phyloP scores from a whole-genome alignment of 1,284 basidiomycete genomes.

The Athelia sp. region DNA sequence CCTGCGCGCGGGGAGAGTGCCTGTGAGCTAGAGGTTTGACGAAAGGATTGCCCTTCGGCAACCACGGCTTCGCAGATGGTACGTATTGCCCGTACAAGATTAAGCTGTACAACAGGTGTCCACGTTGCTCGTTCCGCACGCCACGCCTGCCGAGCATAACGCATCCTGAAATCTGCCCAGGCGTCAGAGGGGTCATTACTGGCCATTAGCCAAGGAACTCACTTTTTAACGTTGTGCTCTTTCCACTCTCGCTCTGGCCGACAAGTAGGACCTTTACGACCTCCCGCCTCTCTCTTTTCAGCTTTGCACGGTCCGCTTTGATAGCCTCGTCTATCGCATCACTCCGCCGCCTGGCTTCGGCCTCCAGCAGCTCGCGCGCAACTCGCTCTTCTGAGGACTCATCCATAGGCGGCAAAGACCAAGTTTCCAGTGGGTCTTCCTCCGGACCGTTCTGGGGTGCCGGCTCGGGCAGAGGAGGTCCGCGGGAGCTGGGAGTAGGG shows the following conservation, averaged over 20 bases:
- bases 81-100: constrained; percentile 56
- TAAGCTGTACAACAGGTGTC: constrained; percentile 65
- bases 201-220: too few species aligned
- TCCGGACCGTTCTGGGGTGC: too few species aligned
- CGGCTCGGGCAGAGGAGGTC: too few species aligned
- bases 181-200: too few species aligned
- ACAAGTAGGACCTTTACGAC: constrained; percentile 56
- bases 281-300: constrained; percentile 42
- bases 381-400: constrained; percentile 40
- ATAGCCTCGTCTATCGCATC: constrained; percentile 62
- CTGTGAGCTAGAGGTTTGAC: not conserved
- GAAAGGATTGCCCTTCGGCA: constrained; percentile 24
- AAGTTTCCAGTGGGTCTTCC: constrained; percentile 45
- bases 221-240: constrained; percentile 12
- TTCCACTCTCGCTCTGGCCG: constrained; percentile 54
- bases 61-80: constrained; percentile 48
- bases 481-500: too few species aligned
- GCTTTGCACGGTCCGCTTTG: constrained; percentile 38
- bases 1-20: not conserved
- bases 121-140: constrained; percentile 51
- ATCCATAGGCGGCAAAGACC: constrained; percentile 44
- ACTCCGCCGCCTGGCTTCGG: constrained; percentile 49
- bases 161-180: constrained; percentile 42
- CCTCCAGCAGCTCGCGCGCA: constrained; percentile 42
- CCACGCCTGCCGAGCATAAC: constrained; percentile 48